Conservation (phyloP, 352 stramenopile genomes). For the Globisporangium acanthophoron region DNA sequence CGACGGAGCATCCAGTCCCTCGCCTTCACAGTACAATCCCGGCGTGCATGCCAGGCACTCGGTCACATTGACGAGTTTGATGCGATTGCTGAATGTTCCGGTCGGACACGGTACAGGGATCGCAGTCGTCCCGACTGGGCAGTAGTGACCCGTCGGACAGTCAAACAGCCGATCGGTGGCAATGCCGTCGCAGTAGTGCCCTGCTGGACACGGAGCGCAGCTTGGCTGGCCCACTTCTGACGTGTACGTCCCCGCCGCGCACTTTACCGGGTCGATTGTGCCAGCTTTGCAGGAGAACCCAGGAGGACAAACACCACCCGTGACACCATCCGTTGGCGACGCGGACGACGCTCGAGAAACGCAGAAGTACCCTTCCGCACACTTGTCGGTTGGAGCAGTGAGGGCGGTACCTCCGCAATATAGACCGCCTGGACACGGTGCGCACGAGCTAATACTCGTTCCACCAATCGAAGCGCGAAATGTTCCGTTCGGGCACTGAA, state of each 20-base stretch:
- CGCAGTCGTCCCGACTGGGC: constrained; percentile 32
- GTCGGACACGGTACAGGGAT: constrained; percentile 47
- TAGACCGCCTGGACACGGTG: constrained; percentile 50
- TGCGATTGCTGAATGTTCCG: constrained; percentile 55
- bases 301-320: constrained; percentile 39
- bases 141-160: constrained; percentile 45
- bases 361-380: constrained; percentile 84
- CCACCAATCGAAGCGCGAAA: constrained; percentile 46
- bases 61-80: constrained; percentile 26
- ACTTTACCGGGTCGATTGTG: constrained; percentile 40
- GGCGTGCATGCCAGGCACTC: constrained; percentile 37
- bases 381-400: constrained; percentile 45
- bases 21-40: constrained; percentile 34
- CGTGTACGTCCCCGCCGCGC: constrained; percentile 35
- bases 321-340: constrained; percentile 40
- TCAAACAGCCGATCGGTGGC: constrained; percentile 32
- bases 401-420: constrained; percentile 47
- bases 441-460: constrained; percentile 55
- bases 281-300: constrained; percentile 59
- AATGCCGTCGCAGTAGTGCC: constrained; percentile 60
- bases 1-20: constrained; percentile 20
- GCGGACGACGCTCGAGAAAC: constrained; percentile 29
- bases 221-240: constrained; percentile 16
- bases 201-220: constrained; percentile 47
- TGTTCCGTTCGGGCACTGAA: constrained; percentile 58